Evolutionary conservation across 805 yeast genomes (phyloP), one percentile per base, ranked within the genome.

Genomic region (Zygosaccharomyces lentus): DNA sequence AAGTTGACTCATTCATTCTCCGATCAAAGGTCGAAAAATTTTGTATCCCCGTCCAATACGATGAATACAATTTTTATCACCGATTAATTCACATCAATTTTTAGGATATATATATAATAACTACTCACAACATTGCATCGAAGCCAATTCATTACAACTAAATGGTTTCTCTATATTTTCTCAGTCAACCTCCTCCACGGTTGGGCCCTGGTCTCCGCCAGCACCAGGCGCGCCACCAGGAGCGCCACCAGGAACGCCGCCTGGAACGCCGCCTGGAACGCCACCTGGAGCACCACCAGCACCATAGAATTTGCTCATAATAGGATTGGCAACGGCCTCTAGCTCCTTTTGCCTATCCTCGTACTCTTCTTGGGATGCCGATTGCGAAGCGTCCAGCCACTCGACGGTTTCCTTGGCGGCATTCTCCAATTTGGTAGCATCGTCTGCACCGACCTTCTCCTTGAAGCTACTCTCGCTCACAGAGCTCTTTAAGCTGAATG

Each of bases 251-350:
- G 78, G 77, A 59, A 71, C 68, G 57, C 71, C 78, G 63, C 82
- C 84, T 58, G 71, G 76, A 71, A 67, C 66, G 52, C 77, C 74
- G 61, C 77, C 77, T 7, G 83, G 84, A 55, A 74, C 72, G 58
- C 78, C 87, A 57, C 78, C 85, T 64, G 84, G 82, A 56, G 82
- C 84, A 70, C 88, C 95, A 70, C 89, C 95, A 58, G 84, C 89
- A 72, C 87, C 93, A 83, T 91, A 91, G 80, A 93, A 88, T 80
- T 90, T 88, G 70, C 88, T 80, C 88, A 90, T 84, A 74, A 90
- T 87, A 71, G 97, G 97, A 80, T 90, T 90, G 59, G 96, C 96
- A 72, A 84, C 77, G 60, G 80, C 84, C 78, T 91, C 97, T 65
- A 90, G 82, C 75, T 89, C 96, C 83, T 90, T 90, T 78, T 89